Conservation (phyloP, 345 rosid genomes). For the Cochlearia excelsa region DNA sequence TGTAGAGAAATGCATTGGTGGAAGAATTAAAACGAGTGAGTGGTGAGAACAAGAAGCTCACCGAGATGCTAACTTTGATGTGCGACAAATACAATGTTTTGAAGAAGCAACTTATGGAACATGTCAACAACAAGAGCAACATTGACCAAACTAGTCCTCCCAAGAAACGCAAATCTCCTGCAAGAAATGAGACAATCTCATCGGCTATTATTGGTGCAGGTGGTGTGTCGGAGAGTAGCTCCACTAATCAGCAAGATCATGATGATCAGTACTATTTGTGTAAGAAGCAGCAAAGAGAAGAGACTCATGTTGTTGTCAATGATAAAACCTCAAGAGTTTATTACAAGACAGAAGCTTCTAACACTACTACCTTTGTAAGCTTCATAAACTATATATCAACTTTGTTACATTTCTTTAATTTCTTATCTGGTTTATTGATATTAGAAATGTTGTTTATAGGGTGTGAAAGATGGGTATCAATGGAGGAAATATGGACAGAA, state of each 20-base stretch:
- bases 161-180: slow-evolving; percentile 73
- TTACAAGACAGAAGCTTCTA: slow-evolving; percentile 67
- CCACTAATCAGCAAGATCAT: slow-evolving; percentile 69
- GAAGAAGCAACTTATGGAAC: slow-evolving; percentile 55
- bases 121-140: slow-evolving; percentile 51
- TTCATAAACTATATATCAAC: not conserved
- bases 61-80: slow-evolving; percentile 69
- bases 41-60: slow-evolving; percentile 82
- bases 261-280: slow-evolving; percentile 38
- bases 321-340: slow-evolving; percentile 59
- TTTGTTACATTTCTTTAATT: no score
- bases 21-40: slow-evolving; percentile 78
- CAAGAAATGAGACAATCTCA: slow-evolving; percentile 35
- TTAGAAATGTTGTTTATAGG: slow-evolving; percentile 39
- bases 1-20: slow-evolving; percentile 44
- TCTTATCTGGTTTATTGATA: slow-evolving; percentile 18
- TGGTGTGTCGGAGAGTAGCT: slow-evolving; percentile 80
- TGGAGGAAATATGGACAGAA: slow-evolving; percentile 99
- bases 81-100: slow-evolving; percentile 75
- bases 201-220: slow-evolving; percentile 41
- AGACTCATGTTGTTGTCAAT: slow-evolving; percentile 45
- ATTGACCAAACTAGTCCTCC: slow-evolving; percentile 47
- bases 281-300: slow-evolving; percentile 68
- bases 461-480: slow-evolving; percentile 95
- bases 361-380: slow-evolving; percentile 75